phyloP scores from a whole-genome alignment of 495 filamentous ascomycete genomes.

The Amphirosellinia nigrospora region DNA sequence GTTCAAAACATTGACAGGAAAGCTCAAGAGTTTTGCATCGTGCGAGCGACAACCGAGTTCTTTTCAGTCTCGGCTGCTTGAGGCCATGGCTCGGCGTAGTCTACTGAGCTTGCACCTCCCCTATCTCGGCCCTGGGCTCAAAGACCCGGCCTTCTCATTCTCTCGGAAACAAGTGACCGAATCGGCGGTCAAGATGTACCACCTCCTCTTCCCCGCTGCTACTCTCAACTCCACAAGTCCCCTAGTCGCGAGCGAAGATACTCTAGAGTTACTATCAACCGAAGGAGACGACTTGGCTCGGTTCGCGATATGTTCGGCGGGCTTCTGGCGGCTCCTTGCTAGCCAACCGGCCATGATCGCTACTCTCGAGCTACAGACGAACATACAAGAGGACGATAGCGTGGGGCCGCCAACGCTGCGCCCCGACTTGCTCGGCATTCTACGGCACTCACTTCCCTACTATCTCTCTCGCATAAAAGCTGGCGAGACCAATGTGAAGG shows the following conservation, averaged over 20 bases:
- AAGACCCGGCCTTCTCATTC: conserved; percentile 55
- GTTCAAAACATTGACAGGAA: conserved; percentile 45
- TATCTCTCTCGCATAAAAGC: conserved; percentile 46
- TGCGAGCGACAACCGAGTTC: conserved; percentile 34
- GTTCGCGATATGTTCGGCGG: conserved; percentile 46
- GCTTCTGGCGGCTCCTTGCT: conserved; percentile 48
- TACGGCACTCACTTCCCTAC: conserved; percentile 56
- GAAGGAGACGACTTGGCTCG: conserved; percentile 44
- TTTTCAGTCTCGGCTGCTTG: conserved; percentile 47
- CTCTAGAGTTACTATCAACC: conserved; percentile 7
- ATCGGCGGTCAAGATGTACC: conserved; percentile 57
- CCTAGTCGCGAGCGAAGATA: neutral
- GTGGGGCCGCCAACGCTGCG: conserved; percentile 50
- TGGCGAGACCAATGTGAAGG: conserved; percentile 66
- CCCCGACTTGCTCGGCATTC: conserved; percentile 53
- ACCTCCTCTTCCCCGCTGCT: conserved; percentile 44
- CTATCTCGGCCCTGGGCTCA: conserved; percentile 43
- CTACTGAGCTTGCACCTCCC: conserved; percentile 58
- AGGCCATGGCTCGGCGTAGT: conserved; percentile 54
- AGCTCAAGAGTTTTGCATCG: conserved; percentile 41
- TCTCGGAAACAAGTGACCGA: conserved; percentile 57
- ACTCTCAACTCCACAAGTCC: conserved; percentile 27
- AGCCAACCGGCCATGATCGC: conserved; percentile 53
- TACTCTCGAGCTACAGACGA: conserved; percentile 50
- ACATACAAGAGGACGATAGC: conserved; percentile 53